Evolutionary conservation across 805 yeast species (phyloP), one percentile per base, ranked within the genome.

Genomic region (Sugiyamaella chiloensis): DNA sequence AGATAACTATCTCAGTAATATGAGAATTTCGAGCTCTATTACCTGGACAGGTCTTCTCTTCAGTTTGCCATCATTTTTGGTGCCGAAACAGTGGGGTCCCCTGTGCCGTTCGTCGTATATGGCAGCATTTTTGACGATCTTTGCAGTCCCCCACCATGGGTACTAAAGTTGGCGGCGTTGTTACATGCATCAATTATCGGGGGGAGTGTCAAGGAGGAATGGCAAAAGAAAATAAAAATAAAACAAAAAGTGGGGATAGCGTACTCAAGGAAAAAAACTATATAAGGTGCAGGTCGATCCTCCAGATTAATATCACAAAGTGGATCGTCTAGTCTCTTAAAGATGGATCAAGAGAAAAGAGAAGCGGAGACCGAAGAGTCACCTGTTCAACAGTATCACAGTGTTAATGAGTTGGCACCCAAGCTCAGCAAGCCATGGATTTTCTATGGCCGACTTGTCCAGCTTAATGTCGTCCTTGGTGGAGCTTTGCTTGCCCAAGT

Each of bases 401-500:
- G 37, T 34, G 37, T 34, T 21, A 34, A 34, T 8, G 47, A 42
- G 29, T 40, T 36, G 31, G 34, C 32, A 26, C 43, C 23, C 26
- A 31, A 42, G 34, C 35, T n/a, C 47, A 40, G 42, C 31, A 32
- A 39, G 27, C 44, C 31, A 17, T 34, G 34, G 46, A 6, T 24
- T 24, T 36, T 7, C 47, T 47, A 27, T 37, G 23, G 20, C 11
- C 31, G 31, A 2, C 42, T 40, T 20, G 19, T 40, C 11, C 27
- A 40, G 42, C 32, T 40, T 24, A 40, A 40, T 14, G 20, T 40
- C 32, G 16, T 40, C 20, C 11, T 40, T 19, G 24, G 23, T 24
- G 42, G 42, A 40, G 42, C 32, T 40, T 32, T 40, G 42, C 42
- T 40, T 14, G 42, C 42, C 20, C 42, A 40, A 14, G 52, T 51